Conservation (phyloP, 768 basidiomycete species). For the Mycena floridula region DNA sequence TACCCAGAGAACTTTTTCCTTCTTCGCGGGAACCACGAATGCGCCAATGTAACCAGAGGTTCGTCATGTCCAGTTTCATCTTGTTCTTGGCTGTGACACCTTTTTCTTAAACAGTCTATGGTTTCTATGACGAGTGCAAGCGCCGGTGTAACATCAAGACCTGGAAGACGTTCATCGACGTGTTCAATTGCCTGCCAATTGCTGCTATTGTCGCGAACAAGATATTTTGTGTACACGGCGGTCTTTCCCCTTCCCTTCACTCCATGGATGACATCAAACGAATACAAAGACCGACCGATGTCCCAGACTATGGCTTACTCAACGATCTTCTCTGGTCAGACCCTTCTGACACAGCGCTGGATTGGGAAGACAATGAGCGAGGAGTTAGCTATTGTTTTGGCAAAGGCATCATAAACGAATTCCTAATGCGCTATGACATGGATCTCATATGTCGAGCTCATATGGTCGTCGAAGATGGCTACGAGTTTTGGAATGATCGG, state of each 20-base stretch:
- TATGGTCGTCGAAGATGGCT: conserved; percentile 99
- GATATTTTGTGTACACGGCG: conserved; percentile 98
- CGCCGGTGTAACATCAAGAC: conserved; percentile 99
- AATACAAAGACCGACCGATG: conserved; percentile 96
- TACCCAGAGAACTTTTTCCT: conserved; percentile 99
- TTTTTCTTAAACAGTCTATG: conserved; percentile 65
- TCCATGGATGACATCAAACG: conserved; percentile 99
- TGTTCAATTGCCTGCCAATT: conserved; percentile 98
- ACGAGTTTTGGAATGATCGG: conserved; percentile 99
- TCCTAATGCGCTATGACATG: conserved; percentile 94
- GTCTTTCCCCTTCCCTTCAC: conserved; percentile 86
- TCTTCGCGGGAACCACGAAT: conserved; percentile 96
- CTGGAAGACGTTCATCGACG: conserved; percentile 99
- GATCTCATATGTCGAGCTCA: conserved; percentile 99
- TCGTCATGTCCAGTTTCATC: no score
- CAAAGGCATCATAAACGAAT: conserved; percentile 94
- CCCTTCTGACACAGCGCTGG: conserved; percentile 93
- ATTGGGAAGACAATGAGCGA: conserved; percentile 99
- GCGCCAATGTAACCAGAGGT: conserved; percentile 99
- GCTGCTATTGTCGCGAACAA: conserved; percentile 98
- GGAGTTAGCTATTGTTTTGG: conserved; percentile 99
- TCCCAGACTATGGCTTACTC: conserved; percentile 95
- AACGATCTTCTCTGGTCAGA: conserved; percentile 98
- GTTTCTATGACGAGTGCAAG: conserved; percentile 99
- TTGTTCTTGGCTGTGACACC: conserved; percentile 1